Evolutionary conservation across 371 early-diverging fungal species (phyloP).

Genomic region (Lichtheimia corymbifera): DNA sequence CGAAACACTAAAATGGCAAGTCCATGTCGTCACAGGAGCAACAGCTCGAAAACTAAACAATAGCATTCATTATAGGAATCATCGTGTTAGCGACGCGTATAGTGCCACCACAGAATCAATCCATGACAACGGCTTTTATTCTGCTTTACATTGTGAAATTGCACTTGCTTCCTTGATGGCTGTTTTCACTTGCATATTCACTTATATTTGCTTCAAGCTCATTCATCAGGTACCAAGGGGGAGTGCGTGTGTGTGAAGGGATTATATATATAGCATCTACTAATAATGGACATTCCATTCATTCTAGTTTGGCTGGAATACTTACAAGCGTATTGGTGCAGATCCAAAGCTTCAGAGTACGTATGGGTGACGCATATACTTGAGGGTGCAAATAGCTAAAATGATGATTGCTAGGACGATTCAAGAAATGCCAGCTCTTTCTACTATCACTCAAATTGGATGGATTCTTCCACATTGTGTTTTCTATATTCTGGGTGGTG

Average conservation of each 20-base stretch:
- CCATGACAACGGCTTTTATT: constrained; percentile 13
- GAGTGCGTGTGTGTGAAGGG: too few species aligned
- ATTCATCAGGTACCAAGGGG: constrained; percentile 30
- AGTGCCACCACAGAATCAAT: too few species aligned
- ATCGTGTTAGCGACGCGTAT: too few species aligned
- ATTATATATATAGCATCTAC: neutral
- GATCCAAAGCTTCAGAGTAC: constrained; percentile 42
- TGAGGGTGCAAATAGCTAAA: neutral
- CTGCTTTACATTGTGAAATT: constrained; percentile 40
- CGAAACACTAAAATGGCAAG: constrained; percentile 43
- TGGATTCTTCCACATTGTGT: constrained; percentile 48
- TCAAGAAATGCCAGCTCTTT: constrained; percentile 34
- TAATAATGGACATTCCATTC: neutral
- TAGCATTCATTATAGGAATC: too few species aligned
- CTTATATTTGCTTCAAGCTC: constrained; percentile 30
- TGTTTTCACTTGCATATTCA: constrained; percentile 27
- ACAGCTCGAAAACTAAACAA: too few species aligned
- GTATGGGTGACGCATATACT: neutral
- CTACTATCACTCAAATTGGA: constrained; percentile 43
- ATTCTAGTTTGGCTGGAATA: constrained; percentile 45
- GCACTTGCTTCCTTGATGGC: constrained; percentile 27
- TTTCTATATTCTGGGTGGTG: constrained; percentile 48
- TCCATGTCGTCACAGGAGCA: too few species aligned
- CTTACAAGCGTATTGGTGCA: constrained; percentile 48
- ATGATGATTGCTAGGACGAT: constrained; percentile 25